Base-by-base conservation (phyloP, 2,329 filamentous ascomycete genomes). In the Plenodomus biglobosus region DNA sequence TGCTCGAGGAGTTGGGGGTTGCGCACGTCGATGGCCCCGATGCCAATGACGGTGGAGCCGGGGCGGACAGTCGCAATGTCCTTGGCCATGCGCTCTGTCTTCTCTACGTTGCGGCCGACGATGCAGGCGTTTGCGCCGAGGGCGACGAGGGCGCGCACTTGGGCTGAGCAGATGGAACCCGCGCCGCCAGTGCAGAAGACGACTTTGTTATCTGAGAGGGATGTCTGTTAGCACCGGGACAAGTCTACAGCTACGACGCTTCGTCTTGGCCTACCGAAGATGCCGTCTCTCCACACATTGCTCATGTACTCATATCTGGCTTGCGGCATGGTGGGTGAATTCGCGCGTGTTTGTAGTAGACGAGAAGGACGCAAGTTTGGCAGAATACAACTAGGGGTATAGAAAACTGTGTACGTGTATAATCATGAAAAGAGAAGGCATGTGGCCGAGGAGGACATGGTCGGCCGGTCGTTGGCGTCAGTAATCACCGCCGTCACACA, bases 171-270 rank as follows among this genome's bases (percentile, higher is more conserved):
- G 66, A 99, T 97, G 20, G 88, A 87, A 46, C 94, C 92, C 4
- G 91, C 91, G 43, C 94, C 94, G 49, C 94, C 94, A 3, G 94
- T 99, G 66, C 95, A 95, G 74, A 97, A 96, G 59, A 92, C 83
- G 38, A 97, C 92, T 65, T 94, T 92, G 69, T 86, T 85, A 55
- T 86, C 90, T 95, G 62, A 15, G 3, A 6, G n/a, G 8, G 11
- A 19, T 11, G 18, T 16, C 2, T 24, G 42, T 56, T 11, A 52
- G 52, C 42, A 38, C 24, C 32, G 38, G 32, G 16, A 15, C 17
- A 17, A 19, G 3, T 24, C 7, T 15, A 27, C 16, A 11, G 6
- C n/a, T 18, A 11, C 27, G 4, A 27, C 17, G 20, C 35, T 10
- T 6, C 8, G 20, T n/a, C 20, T 16, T 8, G 24, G 47, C 52